Evolutionary conservation across 2,329 filamentous ascomycete species (phyloP).

Genomic region (Emmonsia crescens): DNA sequence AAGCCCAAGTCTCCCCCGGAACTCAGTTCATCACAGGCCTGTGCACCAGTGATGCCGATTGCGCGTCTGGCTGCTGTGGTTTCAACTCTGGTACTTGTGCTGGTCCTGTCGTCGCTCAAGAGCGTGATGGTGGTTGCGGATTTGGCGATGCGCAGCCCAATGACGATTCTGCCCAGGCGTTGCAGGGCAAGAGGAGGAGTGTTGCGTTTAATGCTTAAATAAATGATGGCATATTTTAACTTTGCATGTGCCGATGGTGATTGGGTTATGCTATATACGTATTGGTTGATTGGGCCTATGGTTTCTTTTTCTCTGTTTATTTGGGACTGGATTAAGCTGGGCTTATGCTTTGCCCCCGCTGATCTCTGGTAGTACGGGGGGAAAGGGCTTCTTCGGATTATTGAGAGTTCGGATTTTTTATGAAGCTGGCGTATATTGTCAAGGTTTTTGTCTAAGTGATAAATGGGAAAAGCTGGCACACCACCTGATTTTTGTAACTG

Average conservation of each 20-base stretch:
- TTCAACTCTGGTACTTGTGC: conserved; percentile 26
- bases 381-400: background rate
- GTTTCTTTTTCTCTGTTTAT: background rate
- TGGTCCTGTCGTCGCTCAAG: conserved; percentile 24
- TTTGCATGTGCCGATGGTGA: background rate
- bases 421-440: background rate
- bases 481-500: no score
- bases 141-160: conserved; percentile 26
- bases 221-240: background rate
- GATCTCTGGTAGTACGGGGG: background rate
- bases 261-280: background rate
- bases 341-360: background rate
- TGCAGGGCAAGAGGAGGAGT: conserved; percentile 4
- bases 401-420: background rate
- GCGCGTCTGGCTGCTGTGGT: conserved; percentile 25
- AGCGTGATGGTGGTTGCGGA: conserved; percentile 28
- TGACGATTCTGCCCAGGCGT: conserved; percentile 21
- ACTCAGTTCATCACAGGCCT: conserved; percentile 32
- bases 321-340: background rate
- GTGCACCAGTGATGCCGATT: conserved; percentile 29
- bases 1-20: conserved; percentile 9
- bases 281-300: background rate
- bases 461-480: no score
- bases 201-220: background rate
- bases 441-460: no score